A percentile compares a stretch with the other conserved stretches of the same genome.
Evolutionary conservation across 345 rosid genomes (phyloP).

Genomic region (Lepidium africanum): DNA sequence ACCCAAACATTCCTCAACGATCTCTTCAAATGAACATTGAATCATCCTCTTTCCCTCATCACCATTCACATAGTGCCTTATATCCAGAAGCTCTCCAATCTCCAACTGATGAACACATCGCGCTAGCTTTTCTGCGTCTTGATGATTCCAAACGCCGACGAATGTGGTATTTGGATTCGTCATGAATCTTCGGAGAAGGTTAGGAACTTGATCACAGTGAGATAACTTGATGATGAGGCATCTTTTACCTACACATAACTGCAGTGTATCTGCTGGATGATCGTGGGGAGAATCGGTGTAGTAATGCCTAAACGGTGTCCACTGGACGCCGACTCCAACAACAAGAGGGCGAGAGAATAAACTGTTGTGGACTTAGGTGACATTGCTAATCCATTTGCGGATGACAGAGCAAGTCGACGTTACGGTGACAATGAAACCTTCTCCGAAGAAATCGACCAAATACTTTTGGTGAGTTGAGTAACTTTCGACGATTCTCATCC

Average conservation of each 20-base stretch:
- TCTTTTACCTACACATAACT: neutral
- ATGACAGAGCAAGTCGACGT: neutral
- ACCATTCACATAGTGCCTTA: constrained; percentile 9
- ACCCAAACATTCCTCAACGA: constrained; percentile 30
- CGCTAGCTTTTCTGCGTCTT: constrained; percentile 21
- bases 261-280: neutral
- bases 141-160: neutral
- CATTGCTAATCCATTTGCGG: neutral
- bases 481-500: neutral
- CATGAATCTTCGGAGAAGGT: too few relatives aligned
- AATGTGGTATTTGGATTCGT: too few relatives aligned
- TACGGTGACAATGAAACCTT: neutral
- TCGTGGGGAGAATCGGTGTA: neutral
- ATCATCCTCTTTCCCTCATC: neutral
- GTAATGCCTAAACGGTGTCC: neutral
- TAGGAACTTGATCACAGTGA: neutral
- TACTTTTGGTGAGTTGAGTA: neutral
- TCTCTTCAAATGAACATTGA: constrained; percentile 16
- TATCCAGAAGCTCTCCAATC: constrained; percentile 17
- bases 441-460: neutral
- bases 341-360: neutral
- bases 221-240: neutral
- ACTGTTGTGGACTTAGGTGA: neutral
- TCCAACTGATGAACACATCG: neutral
- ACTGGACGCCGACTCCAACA: neutral